These are phyloP conservation scores for Chaetomiaceae sp. DNA, from an alignment of 2,329 filamentous ascomycete genomes.

Conservation along the genomic window DNA sequence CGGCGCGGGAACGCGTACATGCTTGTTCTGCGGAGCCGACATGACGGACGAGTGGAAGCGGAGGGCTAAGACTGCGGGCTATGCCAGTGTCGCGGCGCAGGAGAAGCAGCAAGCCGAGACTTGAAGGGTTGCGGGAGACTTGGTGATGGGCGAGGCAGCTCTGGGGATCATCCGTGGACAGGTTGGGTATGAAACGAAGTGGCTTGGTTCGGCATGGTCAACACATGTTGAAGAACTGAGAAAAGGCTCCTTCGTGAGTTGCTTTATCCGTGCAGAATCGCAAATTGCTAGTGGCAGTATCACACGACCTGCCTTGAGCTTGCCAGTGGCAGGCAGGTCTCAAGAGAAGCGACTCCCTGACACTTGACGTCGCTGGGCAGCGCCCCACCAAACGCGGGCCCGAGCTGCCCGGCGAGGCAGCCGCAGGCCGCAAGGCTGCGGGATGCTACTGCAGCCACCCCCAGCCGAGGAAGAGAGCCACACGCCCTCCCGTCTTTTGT, in stretches of 20 bases:
- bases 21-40: slow-evolving; percentile 26
- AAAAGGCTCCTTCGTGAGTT: background rate
- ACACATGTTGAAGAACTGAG: background rate
- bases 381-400: slow-evolving; percentile 9
- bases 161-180: slow-evolving; percentile 3
- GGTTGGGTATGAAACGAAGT: background rate
- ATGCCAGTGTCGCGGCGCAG: background rate
- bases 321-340: background rate
- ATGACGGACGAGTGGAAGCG: slow-evolving; percentile 11
- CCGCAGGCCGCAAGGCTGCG: slow-evolving; percentile 10
- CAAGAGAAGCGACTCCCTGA: background rate
- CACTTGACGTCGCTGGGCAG: slow-evolving; percentile 25
- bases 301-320: slow-evolving; percentile 15
- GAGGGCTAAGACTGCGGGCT: too few relatives aligned
- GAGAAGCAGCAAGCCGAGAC: background rate
- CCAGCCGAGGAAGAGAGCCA: background rate
- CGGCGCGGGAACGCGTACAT: slow-evolving; percentile 20
- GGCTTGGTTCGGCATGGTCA: slow-evolving; percentile 5
- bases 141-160: slow-evolving; percentile 6
- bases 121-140: slow-evolving; percentile 3
- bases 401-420: slow-evolving; percentile 5
- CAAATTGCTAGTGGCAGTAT: slow-evolving; percentile 5
- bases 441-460: background rate
- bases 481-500: background rate
- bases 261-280: background rate